phyloP scores from a whole-genome alignment of 2,329 filamentous ascomycete species.

The Emericellopsis atlantica region DNA sequence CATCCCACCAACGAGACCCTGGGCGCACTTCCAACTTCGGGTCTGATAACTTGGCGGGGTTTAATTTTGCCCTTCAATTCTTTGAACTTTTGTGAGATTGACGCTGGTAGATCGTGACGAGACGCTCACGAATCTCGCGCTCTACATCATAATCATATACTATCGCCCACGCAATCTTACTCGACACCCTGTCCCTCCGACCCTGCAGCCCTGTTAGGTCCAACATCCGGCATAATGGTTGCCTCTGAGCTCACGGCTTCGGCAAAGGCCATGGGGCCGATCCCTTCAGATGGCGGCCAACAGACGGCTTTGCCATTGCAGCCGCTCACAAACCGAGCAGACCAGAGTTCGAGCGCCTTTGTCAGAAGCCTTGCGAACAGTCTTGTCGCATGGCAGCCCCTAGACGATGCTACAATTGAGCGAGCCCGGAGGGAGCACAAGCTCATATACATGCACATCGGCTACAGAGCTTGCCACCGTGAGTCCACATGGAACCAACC shows the following conservation, averaged over 20 bases:
- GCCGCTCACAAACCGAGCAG: constrained; percentile 21
- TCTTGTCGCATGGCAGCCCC: constrained; percentile 82
- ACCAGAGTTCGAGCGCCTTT: constrained; percentile 33
- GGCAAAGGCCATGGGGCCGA: constrained; percentile 17
- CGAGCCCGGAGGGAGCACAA: constrained; percentile 74
- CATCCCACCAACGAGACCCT: too few relatives aligned
- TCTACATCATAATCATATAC: too few relatives aligned
- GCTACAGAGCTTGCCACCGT: constrained; percentile 95
- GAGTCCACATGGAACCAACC: constrained; percentile 18
- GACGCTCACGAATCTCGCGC: too few relatives aligned
- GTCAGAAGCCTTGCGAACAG: constrained; percentile 67
- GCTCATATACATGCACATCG: constrained; percentile 85
- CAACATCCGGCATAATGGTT: constrained; percentile 13
- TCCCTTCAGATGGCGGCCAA: constrained; percentile 8
- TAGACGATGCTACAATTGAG: constrained; percentile 64
- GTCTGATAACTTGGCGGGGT: too few relatives aligned
- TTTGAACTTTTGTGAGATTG: neutral
- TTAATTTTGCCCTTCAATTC: too few relatives aligned
- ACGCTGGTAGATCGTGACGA: too few relatives aligned
- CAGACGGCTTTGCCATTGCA: constrained; percentile 1
- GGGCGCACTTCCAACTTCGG: too few relatives aligned
- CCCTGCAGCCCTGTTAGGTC: too few relatives aligned
- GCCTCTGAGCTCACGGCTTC: constrained; percentile 23
- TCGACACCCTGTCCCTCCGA: too few relatives aligned
- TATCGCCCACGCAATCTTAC: too few relatives aligned